phyloP scores from a whole-genome alignment of 169 alveolate species.

The Neospora caninum region DNA sequence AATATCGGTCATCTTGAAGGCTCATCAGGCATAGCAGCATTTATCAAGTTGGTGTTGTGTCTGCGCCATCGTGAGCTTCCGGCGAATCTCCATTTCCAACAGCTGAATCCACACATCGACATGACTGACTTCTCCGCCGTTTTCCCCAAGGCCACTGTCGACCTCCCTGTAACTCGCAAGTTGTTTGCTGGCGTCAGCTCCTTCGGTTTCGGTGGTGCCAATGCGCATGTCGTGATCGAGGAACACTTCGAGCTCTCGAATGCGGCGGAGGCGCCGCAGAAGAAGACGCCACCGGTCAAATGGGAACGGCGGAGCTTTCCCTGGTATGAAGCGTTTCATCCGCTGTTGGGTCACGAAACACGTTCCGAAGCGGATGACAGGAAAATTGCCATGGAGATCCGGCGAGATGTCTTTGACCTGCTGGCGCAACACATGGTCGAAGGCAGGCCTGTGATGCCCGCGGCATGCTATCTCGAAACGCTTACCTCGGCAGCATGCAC shows the following conservation, averaged over 20 bases:
- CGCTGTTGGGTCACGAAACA: slow-evolving; percentile 46
- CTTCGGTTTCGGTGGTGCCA: slow-evolving; percentile 81
- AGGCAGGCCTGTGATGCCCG: slow-evolving; percentile 74
- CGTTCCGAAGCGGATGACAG: slow-evolving; percentile 22
- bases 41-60: slow-evolving; percentile 74
- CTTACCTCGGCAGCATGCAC: slow-evolving; percentile 72
- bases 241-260: slow-evolving; percentile 49
- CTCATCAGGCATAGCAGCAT: slow-evolving; percentile 79
- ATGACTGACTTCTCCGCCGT: slow-evolving; percentile 66
- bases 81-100: slow-evolving; percentile 73
- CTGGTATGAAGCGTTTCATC: slow-evolving; percentile 39
- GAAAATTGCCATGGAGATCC: slow-evolving; percentile 46
- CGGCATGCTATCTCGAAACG: slow-evolving; percentile 74
- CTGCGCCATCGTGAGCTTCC: slow-evolving; percentile 73
- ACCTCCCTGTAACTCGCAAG: slow-evolving; percentile 44
- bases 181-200: slow-evolving; percentile 75
- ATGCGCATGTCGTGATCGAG: slow-evolving; percentile 74
- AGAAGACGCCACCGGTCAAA: slow-evolving; percentile 14
- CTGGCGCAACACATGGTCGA: slow-evolving; percentile 75
- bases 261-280: slow-evolving; percentile 15
- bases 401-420: slow-evolving; percentile 56
- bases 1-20: slow-evolving; percentile 80
- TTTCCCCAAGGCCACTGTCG: slow-evolving; percentile 52
- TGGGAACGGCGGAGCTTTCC: slow-evolving; percentile 49
- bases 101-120: slow-evolving; percentile 72